Percentiles rank a stretch among this genome's conserved stretches.
phyloP scores from a whole-genome alignment of 495 filamentous ascomycete species.

The Aspergillus saccharolyticus region DNA sequence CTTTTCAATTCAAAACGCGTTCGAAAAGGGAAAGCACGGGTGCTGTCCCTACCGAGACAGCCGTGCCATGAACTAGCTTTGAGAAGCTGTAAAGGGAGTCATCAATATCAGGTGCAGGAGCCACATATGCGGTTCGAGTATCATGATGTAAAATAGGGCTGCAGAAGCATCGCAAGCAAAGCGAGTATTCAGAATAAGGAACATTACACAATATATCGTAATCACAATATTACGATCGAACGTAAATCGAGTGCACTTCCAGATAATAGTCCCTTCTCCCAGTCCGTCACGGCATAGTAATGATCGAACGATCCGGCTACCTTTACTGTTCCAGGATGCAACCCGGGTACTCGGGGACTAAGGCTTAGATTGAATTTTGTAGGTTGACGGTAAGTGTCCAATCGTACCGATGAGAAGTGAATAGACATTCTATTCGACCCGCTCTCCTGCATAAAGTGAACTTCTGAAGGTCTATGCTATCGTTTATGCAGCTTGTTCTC shows the following conservation, averaged over 20 bases:
- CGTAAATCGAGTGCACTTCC: neutral
- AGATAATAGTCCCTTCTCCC: neutral
- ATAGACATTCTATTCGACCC: neutral
- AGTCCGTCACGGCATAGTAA: neutral
- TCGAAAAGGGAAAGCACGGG: neutral
- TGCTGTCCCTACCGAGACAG: slow-evolving; percentile 30
- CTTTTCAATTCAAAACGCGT: slow-evolving; percentile 20
- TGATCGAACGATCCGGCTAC: neutral
- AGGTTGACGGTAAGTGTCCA: neutral
- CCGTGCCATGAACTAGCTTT: slow-evolving; percentile 33
- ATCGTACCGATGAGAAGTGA: no score
- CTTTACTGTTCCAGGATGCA: neutral
- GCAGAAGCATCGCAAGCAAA: neutral
- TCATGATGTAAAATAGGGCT: slow-evolving; percentile 17
- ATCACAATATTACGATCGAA: no score
- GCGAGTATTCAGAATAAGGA: no score
- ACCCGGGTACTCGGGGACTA: neutral
- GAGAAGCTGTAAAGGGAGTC: slow-evolving; percentile 46
- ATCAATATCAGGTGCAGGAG: slow-evolving; percentile 37
- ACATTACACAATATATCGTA: no score
- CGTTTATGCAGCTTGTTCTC: neutral
- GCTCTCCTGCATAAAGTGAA: neutral
- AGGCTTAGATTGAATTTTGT: neutral
- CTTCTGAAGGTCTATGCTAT: neutral
- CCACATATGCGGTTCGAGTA: slow-evolving; percentile 35